Evolutionary conservation across 2,329 filamentous ascomycete species (phyloP), one percentile per base, ranked within the genome.

Genomic region (Gyromitra esculenta): DNA sequence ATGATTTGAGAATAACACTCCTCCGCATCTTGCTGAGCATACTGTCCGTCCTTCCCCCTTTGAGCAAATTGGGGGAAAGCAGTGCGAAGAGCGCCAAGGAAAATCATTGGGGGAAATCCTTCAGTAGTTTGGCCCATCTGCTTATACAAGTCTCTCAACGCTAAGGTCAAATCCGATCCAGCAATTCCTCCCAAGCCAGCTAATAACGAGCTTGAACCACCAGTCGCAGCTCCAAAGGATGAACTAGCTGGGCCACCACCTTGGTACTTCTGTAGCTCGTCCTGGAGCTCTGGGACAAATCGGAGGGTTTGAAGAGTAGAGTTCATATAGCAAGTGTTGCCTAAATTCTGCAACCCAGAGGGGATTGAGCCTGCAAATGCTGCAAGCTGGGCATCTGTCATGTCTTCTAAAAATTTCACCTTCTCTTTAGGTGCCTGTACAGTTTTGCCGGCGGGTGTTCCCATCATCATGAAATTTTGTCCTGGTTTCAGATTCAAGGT

Each of bases 241-340:
- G 74, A 65, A 1, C 65, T 73, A 39, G 59, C 63, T 6, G 70
- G 68, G 57, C 73, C 70, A 50, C 75, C 63, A 80, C 87, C 81
- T 59, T 81, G 87, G 81, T 92, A 96, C 62, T 87, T 89, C 76
- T 86, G 82, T 59, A 99, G 87, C 80, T 93, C 89, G 45, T 92
- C 87, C 82, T 97, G 93, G 45, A 99, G 89, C 85, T 99, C 96
- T 7, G 96, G 96, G 76, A 99, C 93, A 68, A 91, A 88, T 78
- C 92, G 90, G 79, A 99, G 86, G 2, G 93, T 91, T 84, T 99
- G 96, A n/a, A 99, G 87, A 0, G 95, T 97, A 64, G 96, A 96
- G 87, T 99, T 99, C 82, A 98, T 90, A 83, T 99, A 99, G 86
- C 96, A 99, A 2, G 96, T 99, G 84, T 99, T 99, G 81, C 96